Evolutionary conservation across 1,284 basidiomycete genomes (phyloP).

Genomic region (Anthracocystis walkeri): DNA sequence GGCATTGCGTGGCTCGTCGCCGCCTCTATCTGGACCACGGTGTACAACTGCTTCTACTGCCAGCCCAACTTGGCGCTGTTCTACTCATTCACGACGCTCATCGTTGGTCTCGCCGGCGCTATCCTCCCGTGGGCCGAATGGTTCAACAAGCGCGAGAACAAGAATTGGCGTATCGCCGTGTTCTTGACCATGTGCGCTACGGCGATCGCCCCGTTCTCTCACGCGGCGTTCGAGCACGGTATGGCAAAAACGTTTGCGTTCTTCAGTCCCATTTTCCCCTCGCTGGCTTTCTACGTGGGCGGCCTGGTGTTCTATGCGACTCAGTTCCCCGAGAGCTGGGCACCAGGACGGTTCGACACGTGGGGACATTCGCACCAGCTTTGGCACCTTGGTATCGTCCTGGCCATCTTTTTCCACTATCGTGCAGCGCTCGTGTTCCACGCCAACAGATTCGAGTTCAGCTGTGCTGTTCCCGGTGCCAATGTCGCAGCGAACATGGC

Average conservation of each 20-base stretch:
- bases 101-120: slow-evolving; percentile 61
- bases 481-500: slow-evolving; percentile 15
- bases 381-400: slow-evolving; percentile 67
- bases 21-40: slow-evolving; percentile 64
- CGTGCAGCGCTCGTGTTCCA: slow-evolving; percentile 64
- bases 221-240: slow-evolving; percentile 65
- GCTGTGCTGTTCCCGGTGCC: slow-evolving; percentile 47
- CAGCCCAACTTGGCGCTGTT: slow-evolving; percentile 65
- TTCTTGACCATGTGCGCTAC: slow-evolving; percentile 67
- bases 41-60: slow-evolving; percentile 69
- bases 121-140: slow-evolving; percentile 67
- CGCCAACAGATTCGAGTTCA: slow-evolving; percentile 62
- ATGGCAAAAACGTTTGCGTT: slow-evolving; percentile 55
- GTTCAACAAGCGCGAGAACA: slow-evolving; percentile 67
- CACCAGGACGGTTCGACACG: slow-evolving; percentile 64
- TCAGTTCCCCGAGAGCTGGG: slow-evolving; percentile 64
- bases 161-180: slow-evolving; percentile 60
- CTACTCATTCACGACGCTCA: slow-evolving; percentile 61
- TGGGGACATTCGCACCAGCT: slow-evolving; percentile 67
- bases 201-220: slow-evolving; percentile 63
- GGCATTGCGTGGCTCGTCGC: slow-evolving; percentile 69
- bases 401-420: slow-evolving; percentile 66
- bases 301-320: slow-evolving; percentile 65
- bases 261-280: slow-evolving; percentile 65
- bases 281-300: slow-evolving; percentile 58